Base-by-base conservation (phyloP, 768 basidiomycete species). In the Brasilioporus rufonigricans region DNA sequence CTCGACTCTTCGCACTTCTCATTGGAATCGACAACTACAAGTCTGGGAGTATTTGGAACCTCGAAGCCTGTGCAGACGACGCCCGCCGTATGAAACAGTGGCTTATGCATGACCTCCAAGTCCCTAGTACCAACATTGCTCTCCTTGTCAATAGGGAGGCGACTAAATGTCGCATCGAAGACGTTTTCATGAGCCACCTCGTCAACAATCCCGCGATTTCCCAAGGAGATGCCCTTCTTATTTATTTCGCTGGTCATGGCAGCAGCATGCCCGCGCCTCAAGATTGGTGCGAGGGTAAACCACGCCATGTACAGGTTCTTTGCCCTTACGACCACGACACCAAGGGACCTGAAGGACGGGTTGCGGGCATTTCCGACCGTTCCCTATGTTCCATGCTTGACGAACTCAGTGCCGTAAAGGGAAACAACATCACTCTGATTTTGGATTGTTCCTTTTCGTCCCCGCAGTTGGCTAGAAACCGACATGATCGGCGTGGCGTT, bases 231-330 rank as follows among this genome's bases (percentile, higher is more conserved):
- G 82, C 87, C 31, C 77, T 89, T 38, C 59, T 89, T 58, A 66
- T 89, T 47, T 89, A 86, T 62, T 89, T 87, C 63, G 84, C 87
- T 35, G 87, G 87, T n/a, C 86, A 88, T 64, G 87, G 87, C 24
- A 84, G 83, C 63, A 75, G 68, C 50, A 64, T 84, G 40, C 66
- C 73, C 14, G 79, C 83, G n/a, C 86, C 86, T 47, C 67, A 70
- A 33, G 81, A 77, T 48, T 88, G 87, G 87, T 82, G 78, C 63
- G 75, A 77, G 56, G 67, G 69, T 36, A 73, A 72, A 33, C 64
- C 72, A 48, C 67, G 68, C 45, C 57, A 67, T 26, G 83, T 84
- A 16, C 78, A 87, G 60, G 77, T 87, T 51, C 65, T 89, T 31
- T 87, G 85, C 65, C 76, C 87, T 21, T 82, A 84, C 59, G 87